Base-by-base conservation (phyloP, 768 basidiomycete genomes). In the Botryobasidium botryosum region DNA sequence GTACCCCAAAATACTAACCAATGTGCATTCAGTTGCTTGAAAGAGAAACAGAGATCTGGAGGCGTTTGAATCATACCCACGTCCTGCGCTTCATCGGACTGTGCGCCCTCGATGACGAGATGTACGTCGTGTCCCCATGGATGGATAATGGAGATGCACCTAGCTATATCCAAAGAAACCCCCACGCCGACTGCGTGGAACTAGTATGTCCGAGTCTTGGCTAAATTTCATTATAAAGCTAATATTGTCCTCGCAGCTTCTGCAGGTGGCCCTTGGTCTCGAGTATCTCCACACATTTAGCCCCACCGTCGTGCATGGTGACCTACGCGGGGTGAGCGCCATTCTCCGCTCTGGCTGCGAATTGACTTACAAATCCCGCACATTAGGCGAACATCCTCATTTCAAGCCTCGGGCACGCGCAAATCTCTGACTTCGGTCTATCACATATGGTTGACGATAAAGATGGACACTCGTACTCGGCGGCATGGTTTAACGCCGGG, bases 91-190 rank as follows among this genome's bases (percentile, higher is more conserved):
- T 41, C 10, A n/a, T n/a, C 5, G 40, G 40, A 12, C 27, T 21
- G n/a, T 23, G n/a, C 6, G 20, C 27, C 6, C 20, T 21, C 26
- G 10, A 8, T 7, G 40, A 41, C 17, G 40, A 25, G 7, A 41
- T 17, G 17, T 41, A 17, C 21, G 20, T 41, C 6, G 40, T 41
- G 17, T 41, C 40, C 15, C 40, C 40, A 24, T 41, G 40, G 40
- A 21, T 24, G 20, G 20, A 23, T 6, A 41, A 41, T 28, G 6
- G 40, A 18, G 26, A 41, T 17, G 40, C 27, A 6, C 25, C 17
- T 8, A 6, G 15, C 5, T 41, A 41, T 17, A 7, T 41, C 15
- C 17, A 23, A 12, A 12, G 25, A 24, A 7, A 41, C 17, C 40
- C 40, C 21, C 27, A 21, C 6, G 40, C 40, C n/a, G 40, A 41